phyloP scores from a whole-genome alignment of 345 rosid species.

The Triadica sebifera region DNA sequence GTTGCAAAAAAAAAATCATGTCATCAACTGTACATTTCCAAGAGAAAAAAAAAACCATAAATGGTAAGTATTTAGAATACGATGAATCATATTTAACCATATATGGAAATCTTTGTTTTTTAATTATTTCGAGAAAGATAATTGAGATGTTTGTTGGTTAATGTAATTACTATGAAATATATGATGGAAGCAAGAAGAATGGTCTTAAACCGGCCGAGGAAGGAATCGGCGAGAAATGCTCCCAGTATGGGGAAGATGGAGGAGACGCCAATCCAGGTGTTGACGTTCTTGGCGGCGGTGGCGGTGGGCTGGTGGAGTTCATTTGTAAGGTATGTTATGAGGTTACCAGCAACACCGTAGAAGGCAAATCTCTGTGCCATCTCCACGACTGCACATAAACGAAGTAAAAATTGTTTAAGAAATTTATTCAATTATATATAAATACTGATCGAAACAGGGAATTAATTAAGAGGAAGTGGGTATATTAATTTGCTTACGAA shows the following conservation, averaged over 20 bases:
- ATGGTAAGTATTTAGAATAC: background rate
- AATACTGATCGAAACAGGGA: background rate
- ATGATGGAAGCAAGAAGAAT: slow-evolving; percentile 58
- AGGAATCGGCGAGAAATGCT: slow-evolving; percentile 75
- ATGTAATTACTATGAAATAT: slow-evolving; percentile 43
- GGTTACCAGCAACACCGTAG: slow-evolving; percentile 75
- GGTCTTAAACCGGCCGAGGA: slow-evolving; percentile 85
- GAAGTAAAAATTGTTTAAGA: too few relatives aligned
- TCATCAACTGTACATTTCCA: too few relatives aligned
- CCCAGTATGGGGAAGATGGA: slow-evolving; percentile 72
- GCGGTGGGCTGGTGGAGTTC: slow-evolving; percentile 53
- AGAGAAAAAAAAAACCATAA: background rate
- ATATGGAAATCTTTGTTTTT: background rate
- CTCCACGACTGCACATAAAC: slow-evolving; percentile 71
- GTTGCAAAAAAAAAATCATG: background rate
- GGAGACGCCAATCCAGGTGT: slow-evolving; percentile 79
- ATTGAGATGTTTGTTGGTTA: too few relatives aligned
- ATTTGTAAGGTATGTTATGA: slow-evolving; percentile 66
- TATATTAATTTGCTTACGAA: slow-evolving; percentile 42
- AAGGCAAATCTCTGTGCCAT: slow-evolving; percentile 74
- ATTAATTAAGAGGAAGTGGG: too few relatives aligned
- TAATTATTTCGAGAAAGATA: too few relatives aligned
- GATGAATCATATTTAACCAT: background rate
- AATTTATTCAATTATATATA: too few relatives aligned
- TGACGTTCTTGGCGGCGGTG: slow-evolving; percentile 64